Evolutionary conservation across 352 stramenopile genomes (phyloP), one percentile per base, ranked within the genome.

Genomic region (Pythium chondricola): DNA sequence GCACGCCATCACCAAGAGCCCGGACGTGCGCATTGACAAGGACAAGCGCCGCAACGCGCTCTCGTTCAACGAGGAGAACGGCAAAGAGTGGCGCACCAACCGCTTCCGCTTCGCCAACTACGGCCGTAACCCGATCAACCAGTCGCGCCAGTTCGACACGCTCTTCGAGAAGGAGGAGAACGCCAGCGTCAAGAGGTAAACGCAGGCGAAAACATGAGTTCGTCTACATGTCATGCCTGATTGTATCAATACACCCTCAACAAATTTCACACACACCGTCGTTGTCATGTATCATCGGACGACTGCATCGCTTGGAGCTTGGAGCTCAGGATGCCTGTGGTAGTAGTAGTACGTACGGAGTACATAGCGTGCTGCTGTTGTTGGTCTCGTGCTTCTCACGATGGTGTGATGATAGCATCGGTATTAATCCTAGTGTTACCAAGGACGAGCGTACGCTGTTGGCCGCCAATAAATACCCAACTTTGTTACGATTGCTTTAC

Each of bases 41-140:
- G 53, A 53, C 44, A 59, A 63, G 33, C 62, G 58, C 43, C 61
- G 55, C 41, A 72, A 65, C 37, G 49, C 53, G 32, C 46, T 74
- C 56, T 56, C 68, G 48, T 65, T 71, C 60, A 51, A 44, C 40
- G 52, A 46, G 31, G 42, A 69, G 4, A 47, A 60, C n/a, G 65
- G 65, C 25, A 43, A 46, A 4, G 60, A 65, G 29, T 80, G 65
- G 66, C 69, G 69, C 36, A 45, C 49, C 46, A 61, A 55, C 29
- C 69, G 69, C 47, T 77, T 81, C 61, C 61, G 61, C 29, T 67
- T 74, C 33, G 67, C 70, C 30, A 77, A 77, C 57, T 58, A 76
- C 40, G 58, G 62, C 42, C 66, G 65, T 56, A 78, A 82, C 58
- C 48, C 67, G 44, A 78, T 82, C 63, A 80, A 83, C 61, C 71